Base-by-base conservation (phyloP, 768 basidiomycete species). In the Hericium coralloides region DNA sequence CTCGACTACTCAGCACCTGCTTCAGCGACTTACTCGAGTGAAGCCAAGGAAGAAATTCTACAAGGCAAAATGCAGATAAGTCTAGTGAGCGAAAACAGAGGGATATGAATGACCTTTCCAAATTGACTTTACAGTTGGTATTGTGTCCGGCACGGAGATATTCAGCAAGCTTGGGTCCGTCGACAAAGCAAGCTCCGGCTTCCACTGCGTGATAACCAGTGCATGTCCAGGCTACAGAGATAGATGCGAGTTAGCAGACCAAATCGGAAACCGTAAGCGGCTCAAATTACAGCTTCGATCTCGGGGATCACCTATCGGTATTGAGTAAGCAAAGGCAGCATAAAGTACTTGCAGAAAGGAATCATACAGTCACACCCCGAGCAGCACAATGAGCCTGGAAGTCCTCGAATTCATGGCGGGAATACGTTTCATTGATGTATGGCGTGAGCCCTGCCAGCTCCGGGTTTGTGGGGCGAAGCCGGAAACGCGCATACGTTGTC, bases 181-280 rank as follows among this genome's bases (percentile, higher is more conserved):
- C 12, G 68, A 65, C 14, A 72, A 58, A 63, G 72, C 71, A 12
- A 78, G 63, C 59, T 76, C 67, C 9, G 75, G 76, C 47, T 70
- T 75, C 77, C 76, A 78, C 55, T 77, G 73, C 18, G 73, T 71
- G 55, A 77, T 73, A 4, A 69, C 71, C 25, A 78, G 67, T 7
- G 76, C 73, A 59, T 79, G 77, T 0, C 70, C 77, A 8, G 65
- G 65, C 65, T 66, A 55, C 25, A 15, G 18, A n/a, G 14, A 25
- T 38, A 47, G 52, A 45, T 17, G 48, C 20, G 31, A 31, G 31
- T 31, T 31, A 31, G 31, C 31, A n/a, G 43, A 17, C 5, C 15
- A 14, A 20, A n/a, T 45, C 12, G 18, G 7, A 6, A 31, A 4
- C 31, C 7, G 6, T 6, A 1, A 31, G 6, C 10, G 31, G 31